Base-by-base conservation (phyloP, 2,329 filamentous ascomycete species). In the Plectosphaerella plurivora region DNA sequence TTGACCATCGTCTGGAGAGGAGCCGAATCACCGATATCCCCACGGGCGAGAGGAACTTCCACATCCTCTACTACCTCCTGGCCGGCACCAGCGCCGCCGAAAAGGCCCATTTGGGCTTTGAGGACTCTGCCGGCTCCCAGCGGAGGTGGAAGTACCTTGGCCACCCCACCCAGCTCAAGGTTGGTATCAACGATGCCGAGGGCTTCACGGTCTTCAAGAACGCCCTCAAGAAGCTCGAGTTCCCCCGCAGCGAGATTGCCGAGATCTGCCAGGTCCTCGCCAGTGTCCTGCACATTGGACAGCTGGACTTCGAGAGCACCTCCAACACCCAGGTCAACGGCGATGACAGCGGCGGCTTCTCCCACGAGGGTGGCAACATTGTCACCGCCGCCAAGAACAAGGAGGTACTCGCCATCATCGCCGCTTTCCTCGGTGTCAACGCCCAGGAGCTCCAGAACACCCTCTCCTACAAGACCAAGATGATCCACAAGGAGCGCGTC, bases 121-220 rank as follows among this genome's bases (percentile, higher is more conserved):
- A 85, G 25, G 72, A 74, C 20, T 68, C 76, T 3, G 67, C 73
- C 6, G 71, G 69, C 6, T 66, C 76, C 4, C 83, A 87, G 63
- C 95, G 91, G 73, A 81, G 94, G 70, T 99, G 94, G 94, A 89
- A 91, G 66, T 99, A 96, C 65, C 81, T 99, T 4, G 94, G 94
- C 3, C 94, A 99, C 62, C 94, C 93, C 1, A 97, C 93, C 0
- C 94, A 99, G 71, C 80, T 99, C 58, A 97, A 96, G 69, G 91
- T 97, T 25, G 94, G 94, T 53, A 92, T 99, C 67, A 97, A 99
- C 63, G 94, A 99, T 65, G 80, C 87, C 2, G 92, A 97, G 64
- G 94, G 93, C 5, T 99, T 99, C 70, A 90, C 96, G 65, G 87
- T 97, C 50, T 97, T 99, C 79, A 97, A 97, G 76, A 96, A 90